Evolutionary conservation across 2,329 filamentous ascomycete genomes (phyloP).

Genomic region (Colletotrichum eremochloae): DNA sequence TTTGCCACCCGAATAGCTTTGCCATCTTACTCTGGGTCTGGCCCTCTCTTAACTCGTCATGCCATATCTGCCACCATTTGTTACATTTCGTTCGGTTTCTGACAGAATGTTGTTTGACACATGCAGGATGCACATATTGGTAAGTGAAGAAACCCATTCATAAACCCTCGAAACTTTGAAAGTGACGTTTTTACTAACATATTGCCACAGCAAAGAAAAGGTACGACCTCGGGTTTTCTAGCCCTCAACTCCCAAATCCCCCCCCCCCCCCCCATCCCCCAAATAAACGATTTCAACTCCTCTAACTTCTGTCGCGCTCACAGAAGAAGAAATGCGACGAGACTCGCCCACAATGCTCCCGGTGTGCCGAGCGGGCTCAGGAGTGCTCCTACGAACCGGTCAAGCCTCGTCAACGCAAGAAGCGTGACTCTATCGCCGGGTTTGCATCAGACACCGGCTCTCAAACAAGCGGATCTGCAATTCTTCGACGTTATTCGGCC

Average conservation of each 20-base stretch:
- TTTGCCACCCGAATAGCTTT: slow-evolving; percentile 39
- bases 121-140: slow-evolving; percentile 66
- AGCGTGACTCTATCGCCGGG: slow-evolving; percentile 46
- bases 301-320: slow-evolving; percentile 25
- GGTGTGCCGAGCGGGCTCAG: slow-evolving; percentile 63
- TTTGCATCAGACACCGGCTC: slow-evolving; percentile 32
- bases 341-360: slow-evolving; percentile 62
- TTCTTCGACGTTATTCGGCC: slow-evolving; percentile 31
- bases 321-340: slow-evolving; percentile 73
- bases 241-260: background rate
- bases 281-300: background rate
- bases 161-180: background rate
- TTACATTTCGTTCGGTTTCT: slow-evolving; percentile 39
- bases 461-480: slow-evolving; percentile 24
- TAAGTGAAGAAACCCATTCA: slow-evolving; percentile 50
- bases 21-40: slow-evolving; percentile 10
- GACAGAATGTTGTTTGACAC: slow-evolving; percentile 43
- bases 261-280: background rate
- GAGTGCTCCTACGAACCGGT: slow-evolving; percentile 66
- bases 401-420: slow-evolving; percentile 55
- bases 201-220: slow-evolving; percentile 64
- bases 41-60: slow-evolving; percentile 14
- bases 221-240: slow-evolving; percentile 50
- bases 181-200: slow-evolving; percentile 23
- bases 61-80: slow-evolving; percentile 15